These are phyloP conservation scores for Bipolaris zeicola DNA, from an alignment of 2,329 filamentous ascomycete species.

Conservation along the genomic window DNA sequence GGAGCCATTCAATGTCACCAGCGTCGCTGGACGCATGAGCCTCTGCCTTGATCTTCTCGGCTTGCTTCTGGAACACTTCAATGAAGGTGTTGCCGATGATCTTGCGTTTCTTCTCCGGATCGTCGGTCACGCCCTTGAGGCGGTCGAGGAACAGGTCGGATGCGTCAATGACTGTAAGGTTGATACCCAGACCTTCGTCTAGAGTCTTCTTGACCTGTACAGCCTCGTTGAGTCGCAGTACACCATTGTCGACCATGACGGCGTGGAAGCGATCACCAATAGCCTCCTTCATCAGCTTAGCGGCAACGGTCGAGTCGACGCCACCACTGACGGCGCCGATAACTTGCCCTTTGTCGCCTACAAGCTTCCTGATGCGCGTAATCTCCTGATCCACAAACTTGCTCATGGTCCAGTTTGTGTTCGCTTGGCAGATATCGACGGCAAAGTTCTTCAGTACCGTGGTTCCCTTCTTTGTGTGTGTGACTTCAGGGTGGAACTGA, in stretches of 20 bases:
- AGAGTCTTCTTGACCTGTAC: slow-evolving; percentile 80
- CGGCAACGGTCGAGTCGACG: slow-evolving; percentile 87
- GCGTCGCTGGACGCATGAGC: slow-evolving; percentile 69
- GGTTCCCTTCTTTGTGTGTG: slow-evolving; percentile 71
- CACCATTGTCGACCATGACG: slow-evolving; percentile 82
- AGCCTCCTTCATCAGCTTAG: slow-evolving; percentile 82
- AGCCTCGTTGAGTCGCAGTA: slow-evolving; percentile 86
- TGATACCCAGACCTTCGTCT: slow-evolving; percentile 80
- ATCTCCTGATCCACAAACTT: slow-evolving; percentile 85
- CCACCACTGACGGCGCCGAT: slow-evolving; percentile 81
- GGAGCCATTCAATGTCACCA: slow-evolving; percentile 82
- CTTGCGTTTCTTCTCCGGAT: slow-evolving; percentile 88
- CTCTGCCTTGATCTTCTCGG: slow-evolving; percentile 72
- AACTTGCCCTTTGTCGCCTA: slow-evolving; percentile 82
- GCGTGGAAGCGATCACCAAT: slow-evolving; percentile 87
- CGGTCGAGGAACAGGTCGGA: slow-evolving; percentile 75
- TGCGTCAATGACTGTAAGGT: slow-evolving; percentile 85
- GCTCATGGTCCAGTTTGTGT: slow-evolving; percentile 82
- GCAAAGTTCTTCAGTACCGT: slow-evolving; percentile 82
- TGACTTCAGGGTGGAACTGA: slow-evolving; percentile 90
- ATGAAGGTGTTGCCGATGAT: slow-evolving; percentile 85
- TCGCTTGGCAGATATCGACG: slow-evolving; percentile 77
- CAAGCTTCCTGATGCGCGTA: slow-evolving; percentile 75
- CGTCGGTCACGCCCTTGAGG: slow-evolving; percentile 72
- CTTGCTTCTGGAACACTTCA: slow-evolving; percentile 82